These are phyloP conservation scores for Cutaneotrichosporon sp. DNA, from an alignment of 1,284 basidiomycete species.

Conservation along the genomic window DNA sequence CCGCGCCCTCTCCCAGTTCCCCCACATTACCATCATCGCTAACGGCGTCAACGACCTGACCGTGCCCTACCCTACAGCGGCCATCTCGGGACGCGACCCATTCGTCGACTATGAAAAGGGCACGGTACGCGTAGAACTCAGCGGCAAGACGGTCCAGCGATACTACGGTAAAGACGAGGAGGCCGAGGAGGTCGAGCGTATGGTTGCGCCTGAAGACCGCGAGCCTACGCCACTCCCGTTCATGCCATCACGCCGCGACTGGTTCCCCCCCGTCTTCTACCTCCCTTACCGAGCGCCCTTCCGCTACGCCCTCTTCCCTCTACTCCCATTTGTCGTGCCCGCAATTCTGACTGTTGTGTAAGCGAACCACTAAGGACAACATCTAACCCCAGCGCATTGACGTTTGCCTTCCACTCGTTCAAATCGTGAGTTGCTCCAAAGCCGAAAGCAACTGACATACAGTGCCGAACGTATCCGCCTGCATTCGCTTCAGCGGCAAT, in stretches of 20 bases:
- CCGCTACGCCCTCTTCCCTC: conserved; percentile 30
- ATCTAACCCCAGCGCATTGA: conserved; percentile 14
- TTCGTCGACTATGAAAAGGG: conserved; percentile 58
- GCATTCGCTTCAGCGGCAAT: neutral
- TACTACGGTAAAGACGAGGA: conserved; percentile 16
- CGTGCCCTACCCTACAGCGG: conserved; percentile 74
- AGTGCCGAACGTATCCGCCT: conserved; percentile 10
- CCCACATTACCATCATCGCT: conserved; percentile 71
- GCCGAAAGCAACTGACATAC: neutral
- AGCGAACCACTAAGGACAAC: conserved; percentile 6
- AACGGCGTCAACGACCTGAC: conserved; percentile 78
- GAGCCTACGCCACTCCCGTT: neutral
- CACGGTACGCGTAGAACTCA: conserved; percentile 59
- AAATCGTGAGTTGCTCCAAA: conserved; percentile 21
- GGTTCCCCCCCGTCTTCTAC: conserved; percentile 34
- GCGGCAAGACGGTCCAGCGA: conserved; percentile 20
- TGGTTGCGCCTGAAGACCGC: conserved; percentile 7
- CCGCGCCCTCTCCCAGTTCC: conserved; percentile 65
- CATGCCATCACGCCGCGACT: neutral
- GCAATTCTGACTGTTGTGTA: conserved; percentile 28
- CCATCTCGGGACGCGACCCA: conserved; percentile 65
- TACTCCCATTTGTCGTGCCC: conserved; percentile 34
- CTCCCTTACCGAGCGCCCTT: conserved; percentile 27
- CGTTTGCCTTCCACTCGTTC: conserved; percentile 30
- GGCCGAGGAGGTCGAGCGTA: conserved; percentile 23